Base-by-base conservation (phyloP, 805 yeast genomes). In the Wickerhamiella domercqiae region DNA sequence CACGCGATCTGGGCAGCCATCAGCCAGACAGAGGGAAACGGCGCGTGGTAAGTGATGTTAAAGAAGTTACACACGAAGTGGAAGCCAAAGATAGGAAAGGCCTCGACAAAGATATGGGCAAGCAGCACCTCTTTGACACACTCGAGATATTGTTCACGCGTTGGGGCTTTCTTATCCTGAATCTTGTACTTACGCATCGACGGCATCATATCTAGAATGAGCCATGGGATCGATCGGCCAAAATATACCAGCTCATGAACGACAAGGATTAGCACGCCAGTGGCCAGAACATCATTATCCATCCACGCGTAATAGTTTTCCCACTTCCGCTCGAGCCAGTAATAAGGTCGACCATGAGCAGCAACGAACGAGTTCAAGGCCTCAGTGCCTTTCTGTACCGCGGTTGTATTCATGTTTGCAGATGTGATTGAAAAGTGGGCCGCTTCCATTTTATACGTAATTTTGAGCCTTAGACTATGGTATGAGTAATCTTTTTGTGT, bases 21-120 rank as follows among this genome's bases (percentile, higher is more conserved):
- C 22, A 70, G 70, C 38, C 60, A 59, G 54, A 63, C 50, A 11
- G 71, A 54, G 36, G 97, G 96, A 69, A 87, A 84, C 14, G 97
- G 96, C 13, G 84, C 93, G 21, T 68, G 64, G 51, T 73, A 71
- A 9, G 75, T 60, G 49, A 90, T 79, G 44, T 93, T 93, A 45
- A 87, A 67, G 50, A 67, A 66, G 52, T 75, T 73, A 63, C 95
- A 82, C 54, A 87, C 62, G 44, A 95, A 94, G 60, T 87, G 96
- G 74, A 87, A 87, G 36, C 84, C 77, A 94, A 95, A 87, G 48
- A 87, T 90, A 39, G 96, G 97, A 44, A 90, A 66, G 4, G 94
- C 94, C 66, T 87, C 98, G 36, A 87, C 93, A 45, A 87, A 60
- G 59, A 84, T 75, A 63, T 87, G 98, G 3, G 93, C 78, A 35